A percentile compares a stretch with the other conserved stretches of the same genome.
These are phyloP conservation scores for Neurospora crassa DNA, from an alignment of 2,329 filamentous ascomycete genomes.

Conservation along the genomic window DNA sequence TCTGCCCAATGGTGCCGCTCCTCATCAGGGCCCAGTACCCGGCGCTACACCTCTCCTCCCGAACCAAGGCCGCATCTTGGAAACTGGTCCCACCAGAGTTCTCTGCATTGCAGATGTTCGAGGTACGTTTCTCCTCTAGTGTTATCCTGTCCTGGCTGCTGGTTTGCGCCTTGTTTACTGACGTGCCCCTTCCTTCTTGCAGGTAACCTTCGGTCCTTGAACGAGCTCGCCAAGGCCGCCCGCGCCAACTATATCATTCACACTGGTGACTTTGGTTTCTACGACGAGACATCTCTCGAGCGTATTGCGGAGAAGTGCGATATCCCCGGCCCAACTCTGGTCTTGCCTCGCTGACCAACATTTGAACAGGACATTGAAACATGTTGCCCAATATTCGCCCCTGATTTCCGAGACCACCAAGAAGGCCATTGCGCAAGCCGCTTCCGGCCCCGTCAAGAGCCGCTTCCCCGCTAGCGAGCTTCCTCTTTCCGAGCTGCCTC, in stretches of 20 bases:
- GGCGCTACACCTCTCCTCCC: constrained; percentile 56
- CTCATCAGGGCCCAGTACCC: constrained; percentile 37
- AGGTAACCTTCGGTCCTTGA: constrained; percentile 94
- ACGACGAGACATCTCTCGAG: constrained; percentile 90
- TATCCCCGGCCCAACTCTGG: neutral
- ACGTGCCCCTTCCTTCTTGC: constrained; percentile 5
- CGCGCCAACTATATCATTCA: constrained; percentile 97
- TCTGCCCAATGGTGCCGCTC: constrained; percentile 52
- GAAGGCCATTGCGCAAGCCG: constrained; percentile 55
- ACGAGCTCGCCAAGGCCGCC: constrained; percentile 90
- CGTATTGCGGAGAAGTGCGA: constrained; percentile 91
- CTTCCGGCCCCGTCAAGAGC: constrained; percentile 72
- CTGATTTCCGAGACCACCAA: constrained; percentile 72
- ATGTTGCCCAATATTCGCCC: constrained; percentile 97
- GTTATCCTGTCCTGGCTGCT: neutral
- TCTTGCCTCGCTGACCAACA: constrained; percentile 9
- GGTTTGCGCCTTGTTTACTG: constrained; percentile 7
- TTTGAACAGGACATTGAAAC: constrained; percentile 72
- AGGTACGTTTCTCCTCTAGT: constrained; percentile 36
- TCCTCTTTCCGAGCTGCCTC: constrained; percentile 83
- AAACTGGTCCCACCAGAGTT: constrained; percentile 56
- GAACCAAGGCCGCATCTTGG: constrained; percentile 57
- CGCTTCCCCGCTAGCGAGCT: constrained; percentile 75
- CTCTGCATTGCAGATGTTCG: constrained; percentile 64
- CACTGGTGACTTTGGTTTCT: constrained; percentile 98